Conservation (phyloP, 208 protist genomes). For the Trypanosoma mega region DNA sequence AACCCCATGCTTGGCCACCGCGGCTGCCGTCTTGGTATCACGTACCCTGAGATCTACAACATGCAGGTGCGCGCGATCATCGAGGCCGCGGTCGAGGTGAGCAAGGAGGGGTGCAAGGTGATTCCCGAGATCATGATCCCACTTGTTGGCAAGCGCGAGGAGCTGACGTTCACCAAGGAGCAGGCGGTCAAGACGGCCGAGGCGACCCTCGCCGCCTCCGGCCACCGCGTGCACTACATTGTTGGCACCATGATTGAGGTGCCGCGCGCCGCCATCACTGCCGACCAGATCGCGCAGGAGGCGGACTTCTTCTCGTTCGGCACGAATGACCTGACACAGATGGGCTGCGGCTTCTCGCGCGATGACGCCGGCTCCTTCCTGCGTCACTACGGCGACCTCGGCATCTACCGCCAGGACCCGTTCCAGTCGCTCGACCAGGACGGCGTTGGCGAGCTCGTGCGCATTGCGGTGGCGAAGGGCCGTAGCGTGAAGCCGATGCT, state of each 20-base stretch:
- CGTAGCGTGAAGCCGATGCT: slow-evolving; percentile 77
- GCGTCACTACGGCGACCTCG: slow-evolving; percentile 88
- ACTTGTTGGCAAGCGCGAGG: slow-evolving; percentile 79
- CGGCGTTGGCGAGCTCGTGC: slow-evolving; percentile 92
- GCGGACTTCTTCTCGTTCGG: slow-evolving; percentile 97
- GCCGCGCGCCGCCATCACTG: slow-evolving; percentile 81
- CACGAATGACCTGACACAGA: slow-evolving; percentile 97
- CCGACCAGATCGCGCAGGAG: slow-evolving; percentile 88
- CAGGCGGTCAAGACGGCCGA: slow-evolving; percentile 66
- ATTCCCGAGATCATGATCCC: slow-evolving; percentile 94
- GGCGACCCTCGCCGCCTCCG: slow-evolving; percentile 39
- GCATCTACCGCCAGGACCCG: slow-evolving; percentile 91
- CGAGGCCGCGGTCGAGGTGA: slow-evolving; percentile 81
- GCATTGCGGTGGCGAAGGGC: slow-evolving; percentile 85
- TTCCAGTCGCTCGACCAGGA: slow-evolving; percentile 94
- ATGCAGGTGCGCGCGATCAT: slow-evolving; percentile 95
- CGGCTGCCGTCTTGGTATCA: slow-evolving; percentile 92
- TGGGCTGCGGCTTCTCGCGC: slow-evolving; percentile 95
- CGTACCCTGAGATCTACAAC: slow-evolving; percentile 94
- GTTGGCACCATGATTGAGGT: slow-evolving; percentile 96
- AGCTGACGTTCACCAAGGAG: slow-evolving; percentile 80
- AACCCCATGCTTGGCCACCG: slow-evolving; percentile 97
- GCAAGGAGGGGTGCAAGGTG: slow-evolving; percentile 54
- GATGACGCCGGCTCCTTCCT: slow-evolving; percentile 95
- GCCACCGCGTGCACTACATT: slow-evolving; percentile 65